Percentiles rank a stretch among this genome's conserved stretches.
Conservation (phyloP, 169 alveolate genomes). For the Miamiensis avidus region DNA sequence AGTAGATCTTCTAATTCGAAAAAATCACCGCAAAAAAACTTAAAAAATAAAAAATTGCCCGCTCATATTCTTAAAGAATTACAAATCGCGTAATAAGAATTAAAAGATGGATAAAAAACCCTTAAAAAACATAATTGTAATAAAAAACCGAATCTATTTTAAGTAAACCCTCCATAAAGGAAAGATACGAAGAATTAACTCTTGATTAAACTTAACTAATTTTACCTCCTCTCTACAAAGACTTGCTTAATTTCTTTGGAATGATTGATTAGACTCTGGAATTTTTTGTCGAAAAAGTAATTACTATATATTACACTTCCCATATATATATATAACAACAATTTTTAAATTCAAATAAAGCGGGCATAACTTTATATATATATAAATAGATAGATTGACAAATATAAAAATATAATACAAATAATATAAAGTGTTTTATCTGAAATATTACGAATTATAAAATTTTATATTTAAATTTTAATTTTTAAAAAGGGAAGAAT, state of each 20-base stretch:
- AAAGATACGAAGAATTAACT: neutral
- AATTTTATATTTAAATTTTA: too few species aligned
- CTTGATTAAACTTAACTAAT: neutral
- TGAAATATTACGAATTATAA: too few species aligned
- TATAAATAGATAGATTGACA: too few species aligned
- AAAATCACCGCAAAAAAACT: neutral
- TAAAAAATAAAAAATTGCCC: neutral
- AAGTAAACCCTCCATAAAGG: neutral
- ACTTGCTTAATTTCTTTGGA: neutral
- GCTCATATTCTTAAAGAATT: neutral
- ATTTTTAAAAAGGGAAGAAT: neutral
- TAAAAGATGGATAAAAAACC: neutral
- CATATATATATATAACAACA: too few species aligned
- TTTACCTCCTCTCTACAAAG: neutral
- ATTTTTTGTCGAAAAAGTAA: neutral
- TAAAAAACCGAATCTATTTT: neutral
- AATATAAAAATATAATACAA: too few species aligned
- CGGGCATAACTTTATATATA: too few species aligned
- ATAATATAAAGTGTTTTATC: too few species aligned
- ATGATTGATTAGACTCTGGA: neutral
- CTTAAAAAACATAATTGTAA: too few species aligned
- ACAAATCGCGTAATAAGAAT: neutral
- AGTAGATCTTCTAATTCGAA: neutral
- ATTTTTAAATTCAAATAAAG: too few species aligned
- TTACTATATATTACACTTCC: too few species aligned